phyloP scores from a whole-genome alignment of 2,329 filamentous ascomycete species.

The Trichoderma citrinoviride region DNA sequence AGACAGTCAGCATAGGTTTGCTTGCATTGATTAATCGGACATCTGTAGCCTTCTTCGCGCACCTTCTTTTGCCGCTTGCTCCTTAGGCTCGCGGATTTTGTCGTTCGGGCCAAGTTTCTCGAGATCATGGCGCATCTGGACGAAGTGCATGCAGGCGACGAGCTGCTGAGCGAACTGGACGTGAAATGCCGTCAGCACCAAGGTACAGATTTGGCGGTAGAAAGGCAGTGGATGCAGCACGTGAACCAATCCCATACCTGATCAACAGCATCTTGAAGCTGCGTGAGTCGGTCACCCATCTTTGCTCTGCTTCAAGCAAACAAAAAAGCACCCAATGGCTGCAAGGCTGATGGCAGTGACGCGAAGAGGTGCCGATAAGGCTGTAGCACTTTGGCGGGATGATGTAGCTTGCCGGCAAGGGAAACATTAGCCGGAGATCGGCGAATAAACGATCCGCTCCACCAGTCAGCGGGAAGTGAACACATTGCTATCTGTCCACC shows the following conservation, averaged over 20 bases:
- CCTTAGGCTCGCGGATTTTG: constrained; percentile 57
- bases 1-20: neutral
- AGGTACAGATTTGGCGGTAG: neutral
- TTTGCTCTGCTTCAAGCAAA: constrained; percentile 18
- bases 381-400: neutral
- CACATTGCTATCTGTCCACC: constrained; percentile 32
- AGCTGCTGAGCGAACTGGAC: constrained; percentile 65
- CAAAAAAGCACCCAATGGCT: neutral
- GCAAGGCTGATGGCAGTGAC: neutral
- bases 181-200: neutral
- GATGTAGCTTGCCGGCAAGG: neutral
- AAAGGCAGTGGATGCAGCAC: no score
- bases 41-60: constrained; percentile 2
- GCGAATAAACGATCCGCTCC: constrained; percentile 34
- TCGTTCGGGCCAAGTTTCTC: constrained; percentile 57
- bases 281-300: constrained; percentile 78
- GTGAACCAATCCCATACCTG: constrained; percentile 52
- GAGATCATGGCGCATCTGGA: constrained; percentile 67
- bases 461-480: constrained; percentile 34
- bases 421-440: constrained; percentile 24
- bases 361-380: neutral
- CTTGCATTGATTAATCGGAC: neutral
- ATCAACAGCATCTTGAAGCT: constrained; percentile 81
- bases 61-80: constrained; percentile 53
- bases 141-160: constrained; percentile 63